Percentiles rank a stretch among this genome's conserved stretches.
phyloP scores from a whole-genome alignment of 2,329 filamentous ascomycete genomes.

The Talaromyces sp. region DNA sequence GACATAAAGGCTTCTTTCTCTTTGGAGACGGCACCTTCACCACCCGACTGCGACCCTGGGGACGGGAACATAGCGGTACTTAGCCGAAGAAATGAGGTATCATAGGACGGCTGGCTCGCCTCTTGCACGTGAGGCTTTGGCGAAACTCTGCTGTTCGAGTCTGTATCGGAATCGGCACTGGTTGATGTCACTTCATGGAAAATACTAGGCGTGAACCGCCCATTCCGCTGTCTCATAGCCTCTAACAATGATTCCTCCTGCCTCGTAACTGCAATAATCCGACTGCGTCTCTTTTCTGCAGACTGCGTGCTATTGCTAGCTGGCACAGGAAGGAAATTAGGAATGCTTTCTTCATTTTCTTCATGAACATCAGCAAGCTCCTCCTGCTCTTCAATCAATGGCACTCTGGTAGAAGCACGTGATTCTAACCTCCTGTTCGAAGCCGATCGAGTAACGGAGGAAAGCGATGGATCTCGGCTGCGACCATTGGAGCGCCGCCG shows the following conservation, averaged over 20 bases:
- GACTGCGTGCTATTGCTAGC: constrained; percentile 1
- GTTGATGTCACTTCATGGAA: constrained; percentile 21
- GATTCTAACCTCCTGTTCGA: constrained; percentile 21
- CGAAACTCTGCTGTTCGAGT: constrained; percentile 24
- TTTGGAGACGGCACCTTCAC: constrained; percentile 24
- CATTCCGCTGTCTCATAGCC: constrained; percentile 46
- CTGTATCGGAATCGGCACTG: constrained; percentile 21
- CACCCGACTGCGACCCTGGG: constrained; percentile 13
- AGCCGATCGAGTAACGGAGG: constrained; percentile 24
- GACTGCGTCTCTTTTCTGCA: constrained; percentile 35
- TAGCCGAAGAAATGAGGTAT: constrained; percentile 37
- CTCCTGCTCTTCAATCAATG: constrained; percentile 31
- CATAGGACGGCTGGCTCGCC: constrained; percentile 22
- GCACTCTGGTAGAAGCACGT: constrained; percentile 27
- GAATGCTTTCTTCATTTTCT: neutral
- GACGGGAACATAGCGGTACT: constrained; percentile 29
- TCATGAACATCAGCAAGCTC: constrained; percentile 7
- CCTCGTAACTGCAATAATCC: constrained; percentile 49
- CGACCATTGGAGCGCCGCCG: constrained; percentile 10
- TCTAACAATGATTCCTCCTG: constrained; percentile 51
- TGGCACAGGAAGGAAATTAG: neutral
- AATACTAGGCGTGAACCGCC: constrained; percentile 42
- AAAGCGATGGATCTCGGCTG: constrained; percentile 21
- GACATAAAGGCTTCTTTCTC: constrained; percentile 24
- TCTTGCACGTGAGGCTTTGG: constrained; percentile 28